Evolutionary conservation across 371 early-diverging fungal species (phyloP).

Genomic region (Apophysomyces elegans): DNA sequence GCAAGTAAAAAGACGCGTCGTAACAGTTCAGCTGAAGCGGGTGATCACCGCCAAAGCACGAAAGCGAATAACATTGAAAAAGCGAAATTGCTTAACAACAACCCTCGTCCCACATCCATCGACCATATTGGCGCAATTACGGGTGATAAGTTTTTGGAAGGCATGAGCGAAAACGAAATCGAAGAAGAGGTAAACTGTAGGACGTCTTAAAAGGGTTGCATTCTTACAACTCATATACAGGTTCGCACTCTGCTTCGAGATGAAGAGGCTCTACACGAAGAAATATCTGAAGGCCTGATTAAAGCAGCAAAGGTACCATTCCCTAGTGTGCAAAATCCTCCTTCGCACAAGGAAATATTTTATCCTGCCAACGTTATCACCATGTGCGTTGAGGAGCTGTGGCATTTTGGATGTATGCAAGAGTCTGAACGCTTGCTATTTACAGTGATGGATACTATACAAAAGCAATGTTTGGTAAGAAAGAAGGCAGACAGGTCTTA

Average conservation of each 20-base stretch:
- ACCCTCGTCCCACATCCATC: constrained; percentile 51
- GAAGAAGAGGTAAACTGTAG: constrained; percentile 49
- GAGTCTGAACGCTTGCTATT: constrained; percentile 84
- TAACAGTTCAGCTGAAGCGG: constrained; percentile 49
- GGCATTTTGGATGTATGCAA: constrained; percentile 77
- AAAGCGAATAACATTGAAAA: constrained; percentile 44
- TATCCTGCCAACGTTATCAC: constrained; percentile 94
- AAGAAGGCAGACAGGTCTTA: too few species aligned
- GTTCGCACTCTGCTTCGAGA: constrained; percentile 60
- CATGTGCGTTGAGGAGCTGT: constrained; percentile 81
- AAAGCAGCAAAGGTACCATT: constrained; percentile 86
- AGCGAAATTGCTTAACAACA: constrained; percentile 32
- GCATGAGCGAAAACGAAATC: constrained; percentile 40
- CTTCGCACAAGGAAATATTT: constrained; percentile 84
- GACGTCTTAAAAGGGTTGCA: neutral
- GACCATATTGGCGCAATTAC: constrained; percentile 34
- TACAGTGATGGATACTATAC: constrained; percentile 85
- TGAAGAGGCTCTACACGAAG: constrained; percentile 83
- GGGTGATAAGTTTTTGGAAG: constrained; percentile 28
- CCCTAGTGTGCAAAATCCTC: constrained; percentile 82
- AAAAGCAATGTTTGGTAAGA: constrained; percentile 71
- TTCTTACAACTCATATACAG: constrained; percentile 12
- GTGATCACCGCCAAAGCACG: constrained; percentile 37
- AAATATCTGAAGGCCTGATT: constrained; percentile 88
- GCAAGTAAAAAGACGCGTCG: constrained; percentile 37